These are phyloP conservation scores for Pseudogymnoascus sp. DNA, from an alignment of 2,329 filamentous ascomycete species.

Conservation along the genomic window DNA sequence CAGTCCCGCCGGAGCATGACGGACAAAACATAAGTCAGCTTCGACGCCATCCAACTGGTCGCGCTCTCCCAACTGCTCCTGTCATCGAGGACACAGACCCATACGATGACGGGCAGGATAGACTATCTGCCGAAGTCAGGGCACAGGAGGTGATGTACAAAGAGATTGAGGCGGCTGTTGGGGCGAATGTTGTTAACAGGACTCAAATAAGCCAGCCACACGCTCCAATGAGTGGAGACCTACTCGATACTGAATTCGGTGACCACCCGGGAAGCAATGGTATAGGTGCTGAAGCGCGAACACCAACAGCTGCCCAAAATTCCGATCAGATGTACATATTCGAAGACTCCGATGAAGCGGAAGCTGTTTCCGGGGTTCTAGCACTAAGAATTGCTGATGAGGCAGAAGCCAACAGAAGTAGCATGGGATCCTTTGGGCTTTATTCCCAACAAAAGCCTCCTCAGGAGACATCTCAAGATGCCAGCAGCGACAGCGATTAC, in stretches of 20 bases:
- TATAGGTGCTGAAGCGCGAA: background rate
- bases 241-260: conserved; percentile 39
- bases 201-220: background rate
- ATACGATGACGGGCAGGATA: conserved; percentile 22
- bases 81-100: conserved; percentile 19
- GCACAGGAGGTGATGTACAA: conserved; percentile 29
- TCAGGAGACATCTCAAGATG: conserved; percentile 28
- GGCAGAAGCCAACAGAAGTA: conserved; percentile 58
- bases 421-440: conserved; percentile 45
- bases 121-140: conserved; percentile 21
- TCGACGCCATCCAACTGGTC: conserved; percentile 29
- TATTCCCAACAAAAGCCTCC: conserved; percentile 39
- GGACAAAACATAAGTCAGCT: conserved; percentile 15
- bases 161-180: conserved; percentile 30
- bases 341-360: conserved; percentile 68
- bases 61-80: conserved; percentile 28
- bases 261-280: conserved; percentile 33
- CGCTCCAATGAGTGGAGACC: conserved; percentile 34
- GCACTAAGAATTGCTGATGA: conserved; percentile 79
- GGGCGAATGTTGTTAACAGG: conserved; percentile 3
- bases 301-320: background rate
- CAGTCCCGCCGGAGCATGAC: conserved; percentile 12
- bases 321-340: conserved; percentile 29
- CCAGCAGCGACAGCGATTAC: conserved; percentile 63
- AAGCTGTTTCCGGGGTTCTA: conserved; percentile 73